Evolutionary conservation across 225 moss, liverwort and hornwort species (phyloP), one percentile per base, ranked within the genome.

Genomic region (Bryum argenteum): DNA sequence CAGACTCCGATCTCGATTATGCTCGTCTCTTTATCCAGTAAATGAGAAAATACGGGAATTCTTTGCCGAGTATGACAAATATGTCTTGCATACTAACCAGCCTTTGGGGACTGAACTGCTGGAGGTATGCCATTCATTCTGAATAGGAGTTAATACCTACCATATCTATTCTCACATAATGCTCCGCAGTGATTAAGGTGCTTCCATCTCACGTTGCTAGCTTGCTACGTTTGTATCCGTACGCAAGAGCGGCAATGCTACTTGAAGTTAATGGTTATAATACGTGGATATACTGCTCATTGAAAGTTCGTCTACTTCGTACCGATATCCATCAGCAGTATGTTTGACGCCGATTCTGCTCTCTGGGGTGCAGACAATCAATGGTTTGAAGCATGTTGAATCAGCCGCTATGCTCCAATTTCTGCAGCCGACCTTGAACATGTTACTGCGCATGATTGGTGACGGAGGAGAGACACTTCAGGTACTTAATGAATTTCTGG

Each of bases 41-140:
- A 98, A 98, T 80, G 97, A 94, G 78, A 89, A 91, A 26, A 91
- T 98, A 26, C 85, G 97, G 68, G 94, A 98, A 44, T 94, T 98
- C 71, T 98, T 94, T 71, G 86, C 88, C 47, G 97, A 98, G 67
- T 98, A 98, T 73, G 97, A 98, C 66, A 90, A 84, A 65, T 90
- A 98, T 68, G 75, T 94, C 62, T 79, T 94, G 66, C 81, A 84
- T 57, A 87, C 89, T 33, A 89, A 82, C 75, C 89, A 89, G 37
- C 76, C 92, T 42, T 81, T 91, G 78, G 90, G 91, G 56, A 83
- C 84, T 72, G 97, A 98, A 75, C 87, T 98, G 68, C 80, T 98
- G 73, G 97, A 98, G 96, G 96, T 96, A 81, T 57, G 60, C 23
- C 50, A 56, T 24, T 33, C 64, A 75, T 24, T 15, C 33, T 22